phyloP scores from a whole-genome alignment of 1,139 yeast genomes.

The Komagataea norvegica region DNA sequence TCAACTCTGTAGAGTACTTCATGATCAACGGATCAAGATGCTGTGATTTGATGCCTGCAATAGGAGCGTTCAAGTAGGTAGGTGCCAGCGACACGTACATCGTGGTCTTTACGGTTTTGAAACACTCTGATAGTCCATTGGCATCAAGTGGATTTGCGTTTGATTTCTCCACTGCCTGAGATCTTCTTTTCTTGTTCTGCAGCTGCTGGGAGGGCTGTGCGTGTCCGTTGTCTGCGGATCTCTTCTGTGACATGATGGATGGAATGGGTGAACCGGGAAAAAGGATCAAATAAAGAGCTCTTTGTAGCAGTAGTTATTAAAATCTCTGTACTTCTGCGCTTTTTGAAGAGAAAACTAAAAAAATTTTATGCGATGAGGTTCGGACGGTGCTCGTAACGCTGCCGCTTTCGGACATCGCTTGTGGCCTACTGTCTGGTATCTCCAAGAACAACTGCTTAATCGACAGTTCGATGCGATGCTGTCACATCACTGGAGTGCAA shows the following conservation, averaged over 20 bases:
- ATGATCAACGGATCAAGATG: conserved; percentile 87
- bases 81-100: conserved; percentile 89
- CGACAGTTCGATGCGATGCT: too few species aligned
- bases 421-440: too few species aligned
- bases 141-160: conserved; percentile 29
- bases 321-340: too few species aligned
- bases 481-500: too few species aligned
- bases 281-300: not conserved
- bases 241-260: conserved; percentile 5
- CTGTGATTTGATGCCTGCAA: conserved; percentile 76
- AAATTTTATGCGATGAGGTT: too few species aligned
- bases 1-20: conserved; percentile 68
- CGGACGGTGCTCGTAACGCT: too few species aligned
- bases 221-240: conserved; percentile 1
- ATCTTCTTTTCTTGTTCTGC: conserved; percentile 18
- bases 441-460: too few species aligned
- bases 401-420: too few species aligned
- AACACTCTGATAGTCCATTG: conserved; percentile 49
- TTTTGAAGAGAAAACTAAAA: too few species aligned
- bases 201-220: not conserved
- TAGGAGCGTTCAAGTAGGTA: conserved; percentile 57
- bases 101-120: conserved; percentile 56
- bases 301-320: too few species aligned
- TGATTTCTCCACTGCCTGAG: conserved; percentile 11
- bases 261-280: not conserved